Base-by-base conservation (phyloP, 805 yeast genomes). In the Starmerella sp. region DNA sequence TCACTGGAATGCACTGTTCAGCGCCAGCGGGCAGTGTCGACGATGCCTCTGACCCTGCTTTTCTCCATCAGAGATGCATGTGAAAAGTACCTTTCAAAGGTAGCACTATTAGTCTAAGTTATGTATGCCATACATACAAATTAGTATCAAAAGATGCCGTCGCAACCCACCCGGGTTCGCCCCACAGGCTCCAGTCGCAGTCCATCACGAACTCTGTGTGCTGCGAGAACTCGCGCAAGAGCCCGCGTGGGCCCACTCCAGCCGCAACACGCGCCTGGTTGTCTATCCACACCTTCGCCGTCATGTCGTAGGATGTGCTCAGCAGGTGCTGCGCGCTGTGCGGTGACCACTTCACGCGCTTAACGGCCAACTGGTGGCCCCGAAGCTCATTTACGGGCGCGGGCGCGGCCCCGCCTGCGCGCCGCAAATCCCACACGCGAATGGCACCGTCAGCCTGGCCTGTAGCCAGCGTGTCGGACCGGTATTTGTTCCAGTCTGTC, bases 91-190 rank as follows among this genome's bases (percentile, higher is more conserved):
- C 22, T 2, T 22, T 22, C 22, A 22, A 22, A 22, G 3, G 3
- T 22, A 22, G 22, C 22, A 22, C 22, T 22, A 22, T 22, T 22
- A 22, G 3, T 22, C 22, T 22, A 22, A 4, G 32, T 46, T 29
- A 47, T 4, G 57, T 61, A 62, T 85, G 89, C 95, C 95, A 93
- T 7, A 93, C 77, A 66, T 84, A 83, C 6, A 89, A 83, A 84
- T 87, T 88, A 65, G 91, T 95, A 71, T 91, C 98, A 96, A 96
- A 91, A 1, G 96, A 96, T 0, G 90, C 83, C 14, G 96, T 83
- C 9, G 93, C 95, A 15, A 84, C 89, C 89, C 93, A 90, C 1
- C 97, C 97, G 1, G 93, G 95, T 62, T 82, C 83, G 3, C 97
- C 98, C 97, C 97, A 91, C 51, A 93, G 69, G 60, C 95, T 84